Evolutionary conservation across 23 red algal genomes (phyloP), one percentile per base, ranked within the genome.

Genomic region (Gracilaria gracilis): DNA sequence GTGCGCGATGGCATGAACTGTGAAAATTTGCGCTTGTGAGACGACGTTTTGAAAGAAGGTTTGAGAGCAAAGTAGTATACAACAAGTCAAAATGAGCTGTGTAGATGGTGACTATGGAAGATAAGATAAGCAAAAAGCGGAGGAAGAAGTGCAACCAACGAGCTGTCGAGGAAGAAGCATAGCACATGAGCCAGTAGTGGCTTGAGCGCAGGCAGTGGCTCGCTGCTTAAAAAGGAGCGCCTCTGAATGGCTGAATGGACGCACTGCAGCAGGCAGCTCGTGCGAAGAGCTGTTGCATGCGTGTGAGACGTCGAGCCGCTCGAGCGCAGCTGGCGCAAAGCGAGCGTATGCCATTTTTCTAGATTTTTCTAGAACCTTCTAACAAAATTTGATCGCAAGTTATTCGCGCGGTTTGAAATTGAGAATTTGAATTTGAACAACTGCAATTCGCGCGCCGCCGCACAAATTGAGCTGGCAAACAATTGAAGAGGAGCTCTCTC

Each of bases 11-110:
- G 72, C 72, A 77, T 77, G 46, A 77, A 77, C 72, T 77, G 72
- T 28, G 72, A 77, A 77, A 77, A 77, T 49, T 77, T 51, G 14
- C 72, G 21, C 42, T 77, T 77, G 38, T 31, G 72, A 34, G 72
- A 77, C 64, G 64, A 37, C 72, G 72, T 77, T 31, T 48, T 77
- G 39, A 77, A 49, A 32, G 64, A 20, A 37, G 61, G 9, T 21
- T 16, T 32, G 61, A 13, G 0, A 25, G 27, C 61, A 25, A 32
- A 2, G 25, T 34, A 69, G 28, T 69, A 17, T 36, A 37, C 28
- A 37, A 37, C 14, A 55, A 20, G 17, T 2, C 17, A 19, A 20
- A 55, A 55, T 15, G 51, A 20, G 51, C 14, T 6, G 51, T 1
- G 44, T 5, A 48, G 51, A 55, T 55, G 51, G 8, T 55, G 1